These are phyloP conservation scores for Phytophthora ohioensis DNA, from an alignment of 352 stramenopile genomes.

Conservation along the genomic window DNA sequence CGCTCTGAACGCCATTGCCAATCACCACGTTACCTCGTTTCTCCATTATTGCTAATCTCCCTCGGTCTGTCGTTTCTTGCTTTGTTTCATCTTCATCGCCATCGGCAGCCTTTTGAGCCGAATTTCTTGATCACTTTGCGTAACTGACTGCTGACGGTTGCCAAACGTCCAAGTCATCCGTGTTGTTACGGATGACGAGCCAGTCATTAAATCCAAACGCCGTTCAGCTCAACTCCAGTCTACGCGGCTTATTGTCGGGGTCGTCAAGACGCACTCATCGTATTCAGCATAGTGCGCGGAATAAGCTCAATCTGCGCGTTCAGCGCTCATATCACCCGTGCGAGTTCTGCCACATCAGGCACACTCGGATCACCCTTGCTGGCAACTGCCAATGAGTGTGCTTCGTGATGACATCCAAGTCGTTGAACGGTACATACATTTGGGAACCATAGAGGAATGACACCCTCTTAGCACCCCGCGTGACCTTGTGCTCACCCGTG, in stretches of 20 bases:
- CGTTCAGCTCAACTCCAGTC: constrained; percentile 66
- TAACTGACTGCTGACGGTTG: constrained; percentile 70
- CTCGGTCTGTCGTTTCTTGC: constrained; percentile 18
- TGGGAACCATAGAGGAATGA: constrained; percentile 76
- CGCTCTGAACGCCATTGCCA: too few species aligned
- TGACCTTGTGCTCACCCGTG: constrained; percentile 56
- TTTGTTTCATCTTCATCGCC: constrained; percentile 15
- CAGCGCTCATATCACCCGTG: constrained; percentile 79
- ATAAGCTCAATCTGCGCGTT: constrained; percentile 70
- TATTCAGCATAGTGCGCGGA: constrained; percentile 74
- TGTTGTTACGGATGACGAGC: constrained; percentile 81
- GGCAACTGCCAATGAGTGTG: constrained; percentile 52
- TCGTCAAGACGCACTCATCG: constrained; percentile 73
- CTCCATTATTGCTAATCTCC: not conserved
- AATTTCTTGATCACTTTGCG: constrained; percentile 55
- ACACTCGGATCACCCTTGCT: constrained; percentile 72
- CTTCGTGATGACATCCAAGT: constrained; percentile 78
- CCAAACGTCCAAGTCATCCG: constrained; percentile 36
- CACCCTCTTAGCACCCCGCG: constrained; percentile 85
- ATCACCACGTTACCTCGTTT: too few species aligned
- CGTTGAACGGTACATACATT: constrained; percentile 82
- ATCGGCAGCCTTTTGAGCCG: constrained; percentile 8
- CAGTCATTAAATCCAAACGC: constrained; percentile 70
- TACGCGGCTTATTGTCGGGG: constrained; percentile 46
- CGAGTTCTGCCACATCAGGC: constrained; percentile 69